Evolutionary conservation across 2,329 filamentous ascomycete genomes (phyloP), one percentile per base, ranked within the genome.

Genomic region (Nemania serpens): DNA sequence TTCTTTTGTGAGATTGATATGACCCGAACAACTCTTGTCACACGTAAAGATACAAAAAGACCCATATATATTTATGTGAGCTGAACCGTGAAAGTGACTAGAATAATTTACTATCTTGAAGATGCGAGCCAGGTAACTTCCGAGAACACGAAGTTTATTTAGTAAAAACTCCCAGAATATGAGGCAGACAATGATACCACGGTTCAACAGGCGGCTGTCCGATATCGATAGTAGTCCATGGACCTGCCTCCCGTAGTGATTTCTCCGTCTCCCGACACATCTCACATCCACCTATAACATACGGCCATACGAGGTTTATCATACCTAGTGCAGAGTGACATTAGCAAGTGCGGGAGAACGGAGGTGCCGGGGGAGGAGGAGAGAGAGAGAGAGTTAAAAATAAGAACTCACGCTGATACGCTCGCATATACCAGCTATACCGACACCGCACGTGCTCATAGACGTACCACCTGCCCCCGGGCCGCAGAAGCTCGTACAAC

Each of bases 381-480:
- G 29, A 33, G 10, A 3, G 20, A 20, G 17, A 18, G 22, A 18
- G 15, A 34, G 18, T 18, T 11, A 7, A 36, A 10, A 48, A 15
- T 18, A 13, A 3, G 29, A 18, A 76, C 82, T 75, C 68, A 84
- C 83, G 74, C 69, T 86, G 84, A 70, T 85, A 86, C 15, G 75
- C 54, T 12, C 68, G 62, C 67, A 85, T 75, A 22, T 74, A 69
- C 68, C 75, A 75, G 10, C 75, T 76, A 4, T 72, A 66, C 45
- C 75, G 74, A 51, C 72, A 73, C 56, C 73, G 70, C 41, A 89
- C 83, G 67, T 89, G 86, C 75, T 89, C 86, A 66, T 82, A 88
- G 1, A 85, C 79, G 62, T 87, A 85, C 85, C 85, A 88, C 39
- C 81, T 75, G 0, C 86, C 86, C 5, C 86, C 86, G 5, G 83